Conservation (phyloP, 805 yeast species). For the Pichia paraexigua region DNA sequence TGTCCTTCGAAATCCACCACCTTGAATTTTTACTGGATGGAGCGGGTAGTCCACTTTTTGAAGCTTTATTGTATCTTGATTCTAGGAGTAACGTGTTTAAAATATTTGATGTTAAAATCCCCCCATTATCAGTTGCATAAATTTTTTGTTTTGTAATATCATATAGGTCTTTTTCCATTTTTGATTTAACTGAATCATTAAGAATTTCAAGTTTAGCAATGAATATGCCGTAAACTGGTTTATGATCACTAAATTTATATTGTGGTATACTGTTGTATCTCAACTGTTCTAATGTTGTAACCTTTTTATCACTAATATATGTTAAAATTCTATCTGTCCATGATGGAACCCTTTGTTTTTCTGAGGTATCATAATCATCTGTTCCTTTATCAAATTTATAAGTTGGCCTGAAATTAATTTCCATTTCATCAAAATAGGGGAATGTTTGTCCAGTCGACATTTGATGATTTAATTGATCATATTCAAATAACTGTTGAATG, state of each 20-base stretch:
- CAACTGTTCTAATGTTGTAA: slow-evolving; percentile 43
- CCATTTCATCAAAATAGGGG: slow-evolving; percentile 75
- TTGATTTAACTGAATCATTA: slow-evolving; percentile 46
- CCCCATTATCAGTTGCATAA: slow-evolving; percentile 28
- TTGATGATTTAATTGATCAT: slow-evolving; percentile 75
- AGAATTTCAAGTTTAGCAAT: slow-evolving; percentile 55
- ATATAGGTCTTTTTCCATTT: slow-evolving; percentile 48
- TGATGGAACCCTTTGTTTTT: slow-evolving; percentile 88
- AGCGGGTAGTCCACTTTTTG: slow-evolving; percentile 56
- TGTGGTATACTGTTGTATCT: slow-evolving; percentile 51
- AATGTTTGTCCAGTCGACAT: slow-evolving; percentile 70
- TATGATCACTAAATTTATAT: slow-evolving; percentile 74
- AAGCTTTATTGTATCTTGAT: slow-evolving; percentile 15
- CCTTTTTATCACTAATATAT: slow-evolving; percentile 43
- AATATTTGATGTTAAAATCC: slow-evolving; percentile 3
- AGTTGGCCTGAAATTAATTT: slow-evolving; percentile 79
- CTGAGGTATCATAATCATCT: slow-evolving; percentile 74
- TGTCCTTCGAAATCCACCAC: slow-evolving; percentile 90
- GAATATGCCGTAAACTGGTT: slow-evolving; percentile 79
- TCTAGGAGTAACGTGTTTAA: slow-evolving; percentile 8
- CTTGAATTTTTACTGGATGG: slow-evolving; percentile 58
- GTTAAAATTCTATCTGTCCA: slow-evolving; percentile 92
- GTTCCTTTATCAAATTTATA: slow-evolving; percentile 91
- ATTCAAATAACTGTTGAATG: slow-evolving; percentile 40
- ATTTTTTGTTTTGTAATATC: slow-evolving; percentile 39